Evolutionary conservation across 225 moss, liverwort and hornwort genomes (phyloP), one percentile per base, ranked within the genome.

Genomic region (Polytrichum formosum): DNA sequence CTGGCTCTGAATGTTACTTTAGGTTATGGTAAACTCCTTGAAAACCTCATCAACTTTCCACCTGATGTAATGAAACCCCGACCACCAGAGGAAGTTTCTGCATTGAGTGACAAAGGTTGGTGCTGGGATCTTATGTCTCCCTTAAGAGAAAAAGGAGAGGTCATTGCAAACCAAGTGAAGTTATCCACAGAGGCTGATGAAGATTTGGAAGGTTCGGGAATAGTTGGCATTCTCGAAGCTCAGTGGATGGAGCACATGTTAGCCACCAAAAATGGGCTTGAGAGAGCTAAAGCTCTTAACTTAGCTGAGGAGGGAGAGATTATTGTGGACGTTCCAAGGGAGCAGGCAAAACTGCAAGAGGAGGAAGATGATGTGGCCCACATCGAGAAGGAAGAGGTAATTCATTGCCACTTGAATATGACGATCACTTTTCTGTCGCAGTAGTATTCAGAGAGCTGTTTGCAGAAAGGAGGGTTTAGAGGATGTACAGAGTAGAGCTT

Each of bases 31-130:
- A 84, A 85, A 69, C 70, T 96, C 46, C 76, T 96, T 75, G 96
- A 96, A 77, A 89, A 78, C 72, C 67, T 93, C 68, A 59, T 96
- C 71, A 84, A 91, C 70, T 91, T 96, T 56, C 89, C 91, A 61
- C 76, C 69, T 61, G 91, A 91, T 73, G 78, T 79, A 55, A 79
- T 78, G 26, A 33, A 91, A 64, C 96, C 91, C 25, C 82, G 67
- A 46, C 72, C 76, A 30, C 66, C 81, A 35, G 69, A 67, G 53
- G 84, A 86, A 70, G 77, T 78, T 46, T 61, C 77, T 68, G 76
- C 74, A 68, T 54, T 67, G 55, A 70, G 82, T 58, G 76, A 85
- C 30, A 76, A 63, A 80, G 90, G 73, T 61, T 96, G 96, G 96
- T 81, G 85, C 66, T 96, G 96, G 91, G 88, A 91, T 56, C 70